These are phyloP conservation scores for Chlorophyllum brunneum DNA, from an alignment of 768 basidiomycete genomes.

Conservation along the genomic window DNA sequence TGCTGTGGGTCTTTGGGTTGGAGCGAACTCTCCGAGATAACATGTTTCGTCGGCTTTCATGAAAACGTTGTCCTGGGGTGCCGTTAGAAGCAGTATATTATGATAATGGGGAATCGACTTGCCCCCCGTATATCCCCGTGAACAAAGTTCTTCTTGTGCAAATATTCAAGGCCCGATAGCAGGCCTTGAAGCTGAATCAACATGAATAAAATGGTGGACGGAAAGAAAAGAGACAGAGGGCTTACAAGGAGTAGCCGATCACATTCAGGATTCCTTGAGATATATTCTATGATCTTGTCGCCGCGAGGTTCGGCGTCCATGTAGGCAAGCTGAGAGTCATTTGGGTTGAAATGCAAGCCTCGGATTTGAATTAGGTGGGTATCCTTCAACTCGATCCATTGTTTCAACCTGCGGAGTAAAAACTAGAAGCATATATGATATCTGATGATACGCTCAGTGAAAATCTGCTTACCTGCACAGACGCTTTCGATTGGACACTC, in stretches of 20 bases:
- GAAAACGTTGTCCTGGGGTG: conserved; percentile 19
- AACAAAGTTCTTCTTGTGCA: conserved; percentile 18
- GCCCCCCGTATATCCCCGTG: conserved; percentile 20
- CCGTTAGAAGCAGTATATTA: background rate
- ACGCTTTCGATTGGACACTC: no score
- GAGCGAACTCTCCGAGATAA: conserved; percentile 21
- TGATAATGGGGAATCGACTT: background rate
- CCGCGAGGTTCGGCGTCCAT: background rate
- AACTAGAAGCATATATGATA: no score
- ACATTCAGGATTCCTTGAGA: background rate
- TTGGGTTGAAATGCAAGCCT: background rate
- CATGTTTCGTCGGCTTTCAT: conserved; percentile 17
- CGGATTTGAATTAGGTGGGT: background rate
- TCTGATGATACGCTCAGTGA: no score
- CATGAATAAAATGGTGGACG: background rate
- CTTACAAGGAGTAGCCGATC: background rate
- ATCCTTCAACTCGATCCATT: no score
- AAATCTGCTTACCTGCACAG: no score
- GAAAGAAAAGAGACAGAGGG: background rate
- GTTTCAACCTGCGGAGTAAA: no score
- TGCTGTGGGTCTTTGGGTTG: conserved; percentile 15
- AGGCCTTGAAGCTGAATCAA: conserved; percentile 10
- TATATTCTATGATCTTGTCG: background rate
- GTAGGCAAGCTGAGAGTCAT: background rate
- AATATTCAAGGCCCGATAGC: conserved; percentile 18